These are phyloP conservation scores for Saccharum officinarum DNA, from an alignment of 176 grass and related monocot genomes.

Conservation along the genomic window DNA sequence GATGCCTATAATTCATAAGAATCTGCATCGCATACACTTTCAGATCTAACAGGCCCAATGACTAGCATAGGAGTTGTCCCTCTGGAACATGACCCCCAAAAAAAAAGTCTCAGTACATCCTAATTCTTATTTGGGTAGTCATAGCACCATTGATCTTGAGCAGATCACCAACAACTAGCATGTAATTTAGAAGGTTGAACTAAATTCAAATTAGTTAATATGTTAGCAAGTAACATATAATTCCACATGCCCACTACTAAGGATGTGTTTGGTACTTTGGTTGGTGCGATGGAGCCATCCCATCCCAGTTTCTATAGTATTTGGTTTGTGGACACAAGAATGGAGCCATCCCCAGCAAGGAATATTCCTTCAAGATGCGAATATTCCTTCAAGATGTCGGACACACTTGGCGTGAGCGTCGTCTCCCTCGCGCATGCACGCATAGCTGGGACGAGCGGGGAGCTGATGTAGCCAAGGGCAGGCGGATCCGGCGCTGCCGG, in stretches of 20 bases:
- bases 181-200: background rate
- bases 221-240: background rate
- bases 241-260: background rate
- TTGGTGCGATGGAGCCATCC: too few relatives aligned
- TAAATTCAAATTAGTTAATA: slow-evolving; percentile 16
- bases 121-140: background rate
- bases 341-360: background rate
- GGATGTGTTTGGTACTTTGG: too few relatives aligned
- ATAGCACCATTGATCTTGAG: slow-evolving; percentile 7
- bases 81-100: background rate
- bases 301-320: too few relatives aligned
- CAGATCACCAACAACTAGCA: background rate
- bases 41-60: background rate
- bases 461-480: too few relatives aligned
- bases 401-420: background rate
- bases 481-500: too few relatives aligned
- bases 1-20: background rate
- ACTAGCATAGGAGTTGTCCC: slow-evolving; percentile 1
- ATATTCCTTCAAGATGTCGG: background rate
- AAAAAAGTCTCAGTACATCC: background rate
- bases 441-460: background rate
- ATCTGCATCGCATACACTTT: background rate
- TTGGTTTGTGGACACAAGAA: too few relatives aligned
- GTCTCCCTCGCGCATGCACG: background rate
- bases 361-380: background rate